Evolutionary conservation across 1,139 yeast species (phyloP).

Genomic region (Debaryomyces subglobosus): DNA sequence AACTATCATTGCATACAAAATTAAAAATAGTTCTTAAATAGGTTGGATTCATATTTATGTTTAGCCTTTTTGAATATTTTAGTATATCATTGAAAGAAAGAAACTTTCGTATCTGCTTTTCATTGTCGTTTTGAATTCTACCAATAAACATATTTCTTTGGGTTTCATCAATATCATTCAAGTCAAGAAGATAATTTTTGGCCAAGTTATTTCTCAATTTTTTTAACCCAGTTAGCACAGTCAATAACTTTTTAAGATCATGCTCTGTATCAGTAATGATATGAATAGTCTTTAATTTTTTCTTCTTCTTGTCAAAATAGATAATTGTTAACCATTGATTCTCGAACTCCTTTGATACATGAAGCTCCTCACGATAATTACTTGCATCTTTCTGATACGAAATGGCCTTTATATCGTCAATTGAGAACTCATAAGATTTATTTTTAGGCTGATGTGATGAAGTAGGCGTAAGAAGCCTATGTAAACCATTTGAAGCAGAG

Average conservation of each 20-base stretch:
- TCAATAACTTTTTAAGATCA: slow-evolving; percentile 60
- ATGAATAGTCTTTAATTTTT: slow-evolving; percentile 63
- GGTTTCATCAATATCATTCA: slow-evolving; percentile 30
- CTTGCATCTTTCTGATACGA: slow-evolving; percentile 71
- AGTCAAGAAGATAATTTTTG: slow-evolving; percentile 35
- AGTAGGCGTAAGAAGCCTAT: slow-evolving; percentile 15
- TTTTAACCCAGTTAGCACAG: slow-evolving; percentile 58
- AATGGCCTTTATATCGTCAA: slow-evolving; percentile 74
- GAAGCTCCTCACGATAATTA: slow-evolving; percentile 82
- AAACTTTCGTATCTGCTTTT: slow-evolving; percentile 30
- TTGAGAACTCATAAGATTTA: slow-evolving; percentile 50
- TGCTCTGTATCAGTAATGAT: slow-evolving; percentile 67
- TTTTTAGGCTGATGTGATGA: slow-evolving; percentile 20
- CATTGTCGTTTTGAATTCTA: slow-evolving; percentile 19
- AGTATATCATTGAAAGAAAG: slow-evolving; percentile 71
- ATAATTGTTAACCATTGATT: slow-evolving; percentile 80
- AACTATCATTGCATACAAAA: slow-evolving; percentile 42
- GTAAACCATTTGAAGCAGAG: slow-evolving; percentile 17
- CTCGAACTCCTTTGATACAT: slow-evolving; percentile 66
- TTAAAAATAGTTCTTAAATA: slow-evolving; percentile 44
- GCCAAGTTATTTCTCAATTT: slow-evolving; percentile 38
- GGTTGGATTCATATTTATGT: slow-evolving; percentile 54
- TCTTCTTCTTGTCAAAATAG: slow-evolving; percentile 62
- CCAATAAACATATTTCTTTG: slow-evolving; percentile 28
- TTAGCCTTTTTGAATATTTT: slow-evolving; percentile 65